Percentiles rank a stretch among this genome's conserved stretches.
phyloP scores from a whole-genome alignment of 495 filamentous ascomycete genomes.

The Pyronema domesticum region DNA sequence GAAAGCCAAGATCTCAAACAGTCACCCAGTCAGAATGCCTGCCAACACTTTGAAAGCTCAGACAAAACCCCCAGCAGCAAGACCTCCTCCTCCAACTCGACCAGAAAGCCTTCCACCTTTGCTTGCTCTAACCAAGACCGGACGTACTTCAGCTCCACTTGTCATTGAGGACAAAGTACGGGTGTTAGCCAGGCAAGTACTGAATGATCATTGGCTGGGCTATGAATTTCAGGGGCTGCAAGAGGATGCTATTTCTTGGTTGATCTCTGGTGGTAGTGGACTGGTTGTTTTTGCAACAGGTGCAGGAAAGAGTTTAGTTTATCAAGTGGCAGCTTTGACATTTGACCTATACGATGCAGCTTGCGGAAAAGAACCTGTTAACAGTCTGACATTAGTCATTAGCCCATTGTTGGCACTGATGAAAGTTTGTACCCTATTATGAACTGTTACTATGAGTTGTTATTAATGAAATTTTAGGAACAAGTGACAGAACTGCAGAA shows the following conservation, averaged over 20 bases:
- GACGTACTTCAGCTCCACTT: no score
- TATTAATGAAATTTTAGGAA: constrained; percentile 21
- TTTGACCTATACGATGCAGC: constrained; percentile 44
- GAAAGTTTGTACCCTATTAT: constrained; percentile 68
- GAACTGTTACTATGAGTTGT: background rate
- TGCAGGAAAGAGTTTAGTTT: constrained; percentile 91
- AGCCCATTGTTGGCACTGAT: constrained; percentile 95
- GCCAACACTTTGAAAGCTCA: no score
- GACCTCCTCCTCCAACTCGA: no score
- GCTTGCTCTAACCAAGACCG: no score
- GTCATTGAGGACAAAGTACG: no score
- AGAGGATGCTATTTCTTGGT: constrained; percentile 32
- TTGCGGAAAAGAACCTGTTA: background rate
- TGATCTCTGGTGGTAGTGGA: constrained; percentile 34
- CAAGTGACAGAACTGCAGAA: constrained; percentile 36
- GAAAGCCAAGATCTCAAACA: no score
- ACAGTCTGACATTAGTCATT: constrained; percentile 78
- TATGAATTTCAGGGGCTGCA: constrained; percentile 36
- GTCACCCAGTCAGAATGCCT: no score
- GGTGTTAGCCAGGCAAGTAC: constrained; percentile 19
- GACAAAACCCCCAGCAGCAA: no score
- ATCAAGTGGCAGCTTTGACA: constrained; percentile 76
- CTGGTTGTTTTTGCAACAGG: constrained; percentile 71
- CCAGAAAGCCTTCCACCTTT: no score
- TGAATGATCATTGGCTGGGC: constrained; percentile 33